Percentiles rank a stretch among this genome's conserved stretches.
These are phyloP conservation scores for Penicillium mononematosum DNA, from an alignment of 495 filamentous ascomycete species.

Conservation along the genomic window DNA sequence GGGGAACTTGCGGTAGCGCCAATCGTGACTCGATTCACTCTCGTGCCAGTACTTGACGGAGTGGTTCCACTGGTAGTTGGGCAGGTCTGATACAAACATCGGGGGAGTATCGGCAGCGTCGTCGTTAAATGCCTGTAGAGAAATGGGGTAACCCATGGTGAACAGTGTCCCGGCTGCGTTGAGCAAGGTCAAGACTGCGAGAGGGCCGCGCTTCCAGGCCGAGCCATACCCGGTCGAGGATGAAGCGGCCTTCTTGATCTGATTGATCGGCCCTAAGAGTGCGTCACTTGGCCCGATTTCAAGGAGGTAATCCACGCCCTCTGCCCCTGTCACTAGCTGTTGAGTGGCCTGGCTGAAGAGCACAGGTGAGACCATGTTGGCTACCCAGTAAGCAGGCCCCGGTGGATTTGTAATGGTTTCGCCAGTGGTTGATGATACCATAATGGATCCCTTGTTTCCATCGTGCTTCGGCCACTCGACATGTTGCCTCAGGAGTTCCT, in stretches of 20 bases:
- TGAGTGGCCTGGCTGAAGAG: not conserved
- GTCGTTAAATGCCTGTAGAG: too few species aligned
- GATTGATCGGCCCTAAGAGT: not conserved
- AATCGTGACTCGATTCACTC: constrained; percentile 35
- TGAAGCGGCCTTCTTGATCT: not conserved
- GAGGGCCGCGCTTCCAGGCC: too few species aligned
- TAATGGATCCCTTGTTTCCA: too few species aligned
- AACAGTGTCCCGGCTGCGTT: too few species aligned
- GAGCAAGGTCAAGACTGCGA: too few species aligned
- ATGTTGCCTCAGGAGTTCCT: too few species aligned
- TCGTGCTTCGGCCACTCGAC: too few species aligned
- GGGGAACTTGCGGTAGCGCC: constrained; percentile 43
- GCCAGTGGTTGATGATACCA: too few species aligned
- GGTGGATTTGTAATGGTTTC: too few species aligned
- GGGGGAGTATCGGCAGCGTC: too few species aligned
- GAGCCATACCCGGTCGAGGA: too few species aligned
- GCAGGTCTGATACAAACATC: constrained; percentile 11
- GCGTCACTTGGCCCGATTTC: not conserved
- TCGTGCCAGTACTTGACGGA: constrained; percentile 45
- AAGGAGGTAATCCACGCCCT: not conserved
- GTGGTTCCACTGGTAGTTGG: constrained; percentile 23
- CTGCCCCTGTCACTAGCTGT: not conserved
- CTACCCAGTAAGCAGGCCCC: not conserved
- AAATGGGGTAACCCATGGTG: too few species aligned
- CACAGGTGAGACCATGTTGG: not conserved